Evolutionary conservation across 2,329 filamentous ascomycete genomes (phyloP), one percentile per base, ranked within the genome.

Genomic region (Seiridium cupressi): DNA sequence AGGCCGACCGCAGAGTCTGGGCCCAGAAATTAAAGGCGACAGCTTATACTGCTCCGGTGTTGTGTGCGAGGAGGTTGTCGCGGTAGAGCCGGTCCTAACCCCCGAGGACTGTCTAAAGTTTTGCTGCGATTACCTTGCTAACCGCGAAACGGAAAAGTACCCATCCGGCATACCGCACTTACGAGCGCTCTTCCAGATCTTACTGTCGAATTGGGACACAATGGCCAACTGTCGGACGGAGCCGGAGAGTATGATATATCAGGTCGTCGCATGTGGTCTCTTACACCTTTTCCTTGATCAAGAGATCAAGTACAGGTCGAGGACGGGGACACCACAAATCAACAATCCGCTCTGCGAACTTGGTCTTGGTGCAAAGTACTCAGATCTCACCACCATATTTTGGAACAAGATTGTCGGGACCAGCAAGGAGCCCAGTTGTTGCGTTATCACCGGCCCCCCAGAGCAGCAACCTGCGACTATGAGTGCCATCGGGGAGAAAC

Each of bases 371-470:
- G 13, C 49, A 8, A 53, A 13, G 32, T 10, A 53, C 9, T 53
- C 49, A 35, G 49, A 53, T 35, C 34, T 53, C 6, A 10, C 49
- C 49, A 53, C 49, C n/a, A 38, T 34, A 8, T 53, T 53, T 18
- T 53, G 49, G 49, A 36, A 53, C n/a, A 53, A 53, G 49, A 53
- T 53, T 18, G 49, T 53, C 31, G 49, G 49, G 9, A 53, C 49
- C 5, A 32, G 49, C 34, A 5, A n/a, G n/a, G 49, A 53, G 34
- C 35, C 49, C 5, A 9, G 32, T 1, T 35, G 18, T 34, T 53
- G 49, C 34, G 18, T 53, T 35, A 53, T 53, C 34, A 53, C 49
- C 13, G 49, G 49, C 49, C 34, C 49, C 32, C 49, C 32, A 7
- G 49, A 53, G 8, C 49, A 53, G 34, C 49, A 53, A 35, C 31